Evolutionary conservation across 495 filamentous ascomycete genomes (phyloP).

Genomic region (Aspergillus biplanus): DNA sequence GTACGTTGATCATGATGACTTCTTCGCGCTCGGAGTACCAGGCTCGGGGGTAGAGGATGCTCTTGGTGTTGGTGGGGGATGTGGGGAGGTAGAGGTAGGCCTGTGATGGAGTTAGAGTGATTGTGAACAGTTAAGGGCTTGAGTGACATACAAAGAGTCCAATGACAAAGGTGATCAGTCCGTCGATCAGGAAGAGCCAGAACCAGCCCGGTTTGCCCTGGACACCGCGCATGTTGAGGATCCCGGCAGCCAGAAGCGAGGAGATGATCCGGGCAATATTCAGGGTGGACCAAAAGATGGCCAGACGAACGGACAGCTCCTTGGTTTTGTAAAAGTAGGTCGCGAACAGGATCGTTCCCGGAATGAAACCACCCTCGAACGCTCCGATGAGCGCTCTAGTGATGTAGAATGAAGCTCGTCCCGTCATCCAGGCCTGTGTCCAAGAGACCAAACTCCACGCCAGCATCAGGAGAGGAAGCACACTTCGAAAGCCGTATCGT

Average conservation of each 20-base stretch:
- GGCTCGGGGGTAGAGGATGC: slow-evolving; percentile 48
- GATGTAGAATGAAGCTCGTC: slow-evolving; percentile 41
- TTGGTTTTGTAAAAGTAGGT: slow-evolving; percentile 58
- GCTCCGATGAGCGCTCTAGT: slow-evolving; percentile 34
- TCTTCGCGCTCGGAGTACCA: slow-evolving; percentile 60
- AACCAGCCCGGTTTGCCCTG: slow-evolving; percentile 54
- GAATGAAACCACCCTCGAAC: slow-evolving; percentile 56
- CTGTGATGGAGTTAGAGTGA: slow-evolving; percentile 4
- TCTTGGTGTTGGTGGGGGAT: slow-evolving; percentile 56
- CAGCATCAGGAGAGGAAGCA: slow-evolving; percentile 42
- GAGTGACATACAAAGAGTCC: slow-evolving; percentile 28
- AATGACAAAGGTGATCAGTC: slow-evolving; percentile 37
- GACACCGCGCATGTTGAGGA: slow-evolving; percentile 55
- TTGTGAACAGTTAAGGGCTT: slow-evolving; percentile 1
- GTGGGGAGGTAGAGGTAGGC: slow-evolving; percentile 41
- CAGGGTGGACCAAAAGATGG: slow-evolving; percentile 59
- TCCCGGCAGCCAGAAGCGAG: slow-evolving; percentile 54
- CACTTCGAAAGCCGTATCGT: slow-evolving; percentile 28
- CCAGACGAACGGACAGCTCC: slow-evolving; percentile 54
- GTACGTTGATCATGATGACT: slow-evolving; percentile 51
- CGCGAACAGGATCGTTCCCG: slow-evolving; percentile 52
- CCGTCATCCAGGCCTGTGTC: slow-evolving; percentile 42
- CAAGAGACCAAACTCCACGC: slow-evolving; percentile 51
- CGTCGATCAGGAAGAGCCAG: slow-evolving; percentile 56
- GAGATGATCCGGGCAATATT: slow-evolving; percentile 55